These are phyloP conservation scores for Phialocephala subalpina DNA, from an alignment of 2,329 filamentous ascomycete genomes.

Conservation along the genomic window DNA sequence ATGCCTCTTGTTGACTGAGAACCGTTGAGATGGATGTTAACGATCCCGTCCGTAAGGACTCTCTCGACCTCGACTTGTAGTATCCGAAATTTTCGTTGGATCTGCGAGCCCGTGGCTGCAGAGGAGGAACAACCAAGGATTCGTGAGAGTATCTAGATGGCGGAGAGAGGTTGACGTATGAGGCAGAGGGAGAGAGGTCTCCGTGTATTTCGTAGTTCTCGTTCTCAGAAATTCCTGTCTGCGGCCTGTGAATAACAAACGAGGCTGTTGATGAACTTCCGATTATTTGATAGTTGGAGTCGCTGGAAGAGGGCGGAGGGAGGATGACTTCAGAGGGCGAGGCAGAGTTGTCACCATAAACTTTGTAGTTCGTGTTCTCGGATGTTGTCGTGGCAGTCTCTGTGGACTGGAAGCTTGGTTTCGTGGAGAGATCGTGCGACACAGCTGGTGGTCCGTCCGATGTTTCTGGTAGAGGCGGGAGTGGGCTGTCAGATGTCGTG, in stretches of 20 bases:
- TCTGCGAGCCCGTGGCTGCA: constrained; percentile 56
- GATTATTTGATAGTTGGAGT: constrained; percentile 59
- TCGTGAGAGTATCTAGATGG: constrained; percentile 63
- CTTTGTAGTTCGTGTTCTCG: constrained; percentile 45
- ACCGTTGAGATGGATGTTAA: constrained; percentile 63
- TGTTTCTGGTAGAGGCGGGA: constrained; percentile 39
- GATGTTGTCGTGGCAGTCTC: constrained; percentile 41
- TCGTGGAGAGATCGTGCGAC: constrained; percentile 42
- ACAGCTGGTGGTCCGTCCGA: constrained; percentile 31
- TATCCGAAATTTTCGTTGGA: constrained; percentile 59
- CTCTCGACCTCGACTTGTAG: constrained; percentile 59
- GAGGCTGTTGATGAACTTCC: constrained; percentile 56
- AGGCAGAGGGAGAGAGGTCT: constrained; percentile 50
- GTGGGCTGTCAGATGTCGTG: constrained; percentile 29
- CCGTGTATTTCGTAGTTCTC: constrained; percentile 63
- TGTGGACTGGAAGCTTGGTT: constrained; percentile 44
- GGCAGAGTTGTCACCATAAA: constrained; percentile 36
- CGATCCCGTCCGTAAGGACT: constrained; percentile 61
- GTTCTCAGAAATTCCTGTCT: constrained; percentile 32
- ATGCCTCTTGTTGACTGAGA: constrained; percentile 47
- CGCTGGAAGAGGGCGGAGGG: constrained; percentile 33
- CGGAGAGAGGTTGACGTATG: constrained; percentile 43
- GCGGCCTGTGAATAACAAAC: constrained; percentile 44
- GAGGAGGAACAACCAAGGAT: constrained; percentile 64
- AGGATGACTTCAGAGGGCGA: constrained; percentile 34